These are phyloP conservation scores for Plantago ovata DNA, from an alignment of 257 asterid species.

Conservation along the genomic window DNA sequence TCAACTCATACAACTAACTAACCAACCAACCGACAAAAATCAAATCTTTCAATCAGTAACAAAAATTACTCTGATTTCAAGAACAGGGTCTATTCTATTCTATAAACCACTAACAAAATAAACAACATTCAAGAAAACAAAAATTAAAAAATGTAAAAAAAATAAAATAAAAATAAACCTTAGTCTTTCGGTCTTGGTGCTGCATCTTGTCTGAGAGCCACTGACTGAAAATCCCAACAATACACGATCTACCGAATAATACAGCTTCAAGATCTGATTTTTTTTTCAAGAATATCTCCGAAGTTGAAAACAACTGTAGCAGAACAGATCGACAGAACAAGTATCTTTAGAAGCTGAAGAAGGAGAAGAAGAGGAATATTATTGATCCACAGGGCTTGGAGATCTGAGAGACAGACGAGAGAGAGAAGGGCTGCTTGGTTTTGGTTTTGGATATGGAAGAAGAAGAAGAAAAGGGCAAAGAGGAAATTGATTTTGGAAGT, in stretches of 20 bases:
- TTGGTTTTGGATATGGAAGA: too few relatives aligned
- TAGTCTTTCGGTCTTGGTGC: constrained; percentile 65
- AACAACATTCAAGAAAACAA: not conserved
- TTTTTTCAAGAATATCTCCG: too few relatives aligned
- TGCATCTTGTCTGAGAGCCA: constrained; percentile 36
- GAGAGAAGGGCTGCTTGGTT: not conserved
- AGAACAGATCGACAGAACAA: not conserved
- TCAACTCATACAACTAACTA: constrained; percentile 5
- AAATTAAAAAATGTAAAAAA: too few relatives aligned
- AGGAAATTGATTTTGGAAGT: too few relatives aligned
- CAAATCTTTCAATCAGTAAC: not conserved
- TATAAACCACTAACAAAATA: constrained; percentile 1
- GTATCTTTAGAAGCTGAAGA: not conserved
- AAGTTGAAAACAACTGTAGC: too few relatives aligned
- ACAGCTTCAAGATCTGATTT: too few relatives aligned
- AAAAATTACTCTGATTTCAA: not conserved
- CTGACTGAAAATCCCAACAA: constrained; percentile 7
- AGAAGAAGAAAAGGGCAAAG: too few relatives aligned
- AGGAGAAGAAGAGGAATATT: not conserved
- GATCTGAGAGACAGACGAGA: constrained; percentile 19
- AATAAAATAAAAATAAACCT: constrained; percentile 33
- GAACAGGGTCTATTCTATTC: not conserved
- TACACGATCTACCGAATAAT: not conserved
- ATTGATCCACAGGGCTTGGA: constrained; percentile 11
- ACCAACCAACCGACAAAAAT: constrained; percentile 7